Evolutionary conservation across 1,139 yeast genomes (phyloP).

Genomic region (Tardiomyces blankii): DNA sequence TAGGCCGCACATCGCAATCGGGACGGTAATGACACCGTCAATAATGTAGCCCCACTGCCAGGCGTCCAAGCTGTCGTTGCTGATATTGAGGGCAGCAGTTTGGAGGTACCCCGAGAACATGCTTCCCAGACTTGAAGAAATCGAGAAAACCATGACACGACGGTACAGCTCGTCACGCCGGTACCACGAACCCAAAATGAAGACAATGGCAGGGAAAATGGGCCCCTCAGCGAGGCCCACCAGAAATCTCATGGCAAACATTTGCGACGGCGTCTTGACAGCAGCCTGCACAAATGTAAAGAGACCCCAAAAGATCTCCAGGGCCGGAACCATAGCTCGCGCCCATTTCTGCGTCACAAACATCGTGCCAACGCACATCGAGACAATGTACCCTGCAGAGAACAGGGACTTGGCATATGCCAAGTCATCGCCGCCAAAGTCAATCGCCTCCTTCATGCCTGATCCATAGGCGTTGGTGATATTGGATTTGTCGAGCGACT

Average conservation of each 20-base stretch:
- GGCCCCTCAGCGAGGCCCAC: constrained; percentile 51
- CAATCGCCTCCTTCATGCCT: constrained; percentile 48
- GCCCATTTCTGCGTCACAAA: constrained; percentile 29
- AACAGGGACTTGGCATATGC: constrained; percentile 34
- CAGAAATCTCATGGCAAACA: constrained; percentile 48
- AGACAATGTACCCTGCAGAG: constrained; percentile 23
- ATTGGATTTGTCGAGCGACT: constrained; percentile 26
- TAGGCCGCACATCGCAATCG: constrained; percentile 54
- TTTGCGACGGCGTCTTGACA: constrained; percentile 28
- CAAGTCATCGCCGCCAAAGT: constrained; percentile 42
- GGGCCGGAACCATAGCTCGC: constrained; percentile 28
- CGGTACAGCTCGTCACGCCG: constrained; percentile 35
- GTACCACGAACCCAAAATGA: constrained; percentile 44
- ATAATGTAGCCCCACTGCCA: constrained; percentile 46
- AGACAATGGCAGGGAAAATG: constrained; percentile 46
- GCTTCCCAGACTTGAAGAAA: constrained; percentile 33
- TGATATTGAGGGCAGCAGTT: constrained; percentile 34
- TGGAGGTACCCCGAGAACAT: constrained; percentile 37
- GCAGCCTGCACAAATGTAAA: constrained; percentile 43
- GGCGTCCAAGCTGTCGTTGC: constrained; percentile 22
- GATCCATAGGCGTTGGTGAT: constrained; percentile 41
- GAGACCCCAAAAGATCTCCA: constrained; percentile 48
- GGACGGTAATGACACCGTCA: constrained; percentile 41
- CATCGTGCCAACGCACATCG: constrained; percentile 26
- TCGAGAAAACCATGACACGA: constrained; percentile 40